Percentiles rank a stretch among this genome's conserved stretches.
These are phyloP conservation scores for Buddleja alternifolia DNA, from an alignment of 257 asterid species.

Conservation along the genomic window DNA sequence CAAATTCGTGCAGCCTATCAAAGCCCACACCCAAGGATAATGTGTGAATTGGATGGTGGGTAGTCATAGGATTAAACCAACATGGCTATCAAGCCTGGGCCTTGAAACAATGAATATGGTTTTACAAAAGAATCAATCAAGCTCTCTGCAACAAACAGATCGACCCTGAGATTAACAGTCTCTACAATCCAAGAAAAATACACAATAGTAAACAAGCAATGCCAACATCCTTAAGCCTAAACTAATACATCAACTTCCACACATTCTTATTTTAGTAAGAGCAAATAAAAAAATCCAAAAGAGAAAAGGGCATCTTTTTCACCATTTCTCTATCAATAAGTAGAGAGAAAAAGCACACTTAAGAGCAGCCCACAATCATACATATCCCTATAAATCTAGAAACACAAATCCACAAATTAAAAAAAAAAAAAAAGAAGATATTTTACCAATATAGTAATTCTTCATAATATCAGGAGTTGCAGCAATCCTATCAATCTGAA, in stretches of 20 bases:
- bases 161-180: neutral
- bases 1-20: too few species aligned
- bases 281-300: neutral
- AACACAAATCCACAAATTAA: neutral
- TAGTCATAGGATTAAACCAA: too few species aligned
- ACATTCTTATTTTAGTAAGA: neutral
- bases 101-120: too few species aligned
- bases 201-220: conserved; percentile 3
- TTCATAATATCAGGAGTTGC: conserved; percentile 71
- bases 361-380: neutral
- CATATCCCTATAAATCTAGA: neutral
- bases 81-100: too few species aligned
- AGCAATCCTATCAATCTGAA: conserved; percentile 77
- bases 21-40: too few species aligned
- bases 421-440: neutral
- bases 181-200: neutral
- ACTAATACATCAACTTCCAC: conserved; percentile 19
- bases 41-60: too few species aligned
- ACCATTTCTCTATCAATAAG: conserved; percentile 16
- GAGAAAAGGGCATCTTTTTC: neutral
- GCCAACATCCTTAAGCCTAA: conserved; percentile 22
- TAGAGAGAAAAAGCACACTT: neutral
- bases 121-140: too few species aligned
- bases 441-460: conserved; percentile 64
- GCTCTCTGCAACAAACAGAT: too few species aligned